These are phyloP conservation scores for Pseudopyrenochaeta lycopersici DNA, from an alignment of 2,329 filamentous ascomycete species.

Conservation along the genomic window DNA sequence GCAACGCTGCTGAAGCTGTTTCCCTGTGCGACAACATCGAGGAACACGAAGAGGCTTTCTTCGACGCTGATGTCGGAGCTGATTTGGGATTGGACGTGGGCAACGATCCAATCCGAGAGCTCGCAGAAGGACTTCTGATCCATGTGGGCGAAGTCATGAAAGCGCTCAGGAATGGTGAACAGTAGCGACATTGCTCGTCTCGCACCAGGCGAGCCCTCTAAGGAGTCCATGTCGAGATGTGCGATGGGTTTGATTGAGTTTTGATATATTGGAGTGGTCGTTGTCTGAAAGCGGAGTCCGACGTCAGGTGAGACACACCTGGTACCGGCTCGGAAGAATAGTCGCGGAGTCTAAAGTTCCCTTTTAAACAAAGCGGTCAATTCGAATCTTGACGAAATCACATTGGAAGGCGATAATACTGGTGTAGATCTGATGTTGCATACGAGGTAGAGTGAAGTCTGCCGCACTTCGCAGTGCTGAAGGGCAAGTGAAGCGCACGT, in stretches of 20 bases:
- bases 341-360: background rate
- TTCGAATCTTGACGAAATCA: background rate
- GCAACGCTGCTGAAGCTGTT: constrained; percentile 45
- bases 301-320: constrained; percentile 1
- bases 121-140: constrained; percentile 50
- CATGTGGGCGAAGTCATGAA: constrained; percentile 49
- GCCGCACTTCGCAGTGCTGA: constrained; percentile 5
- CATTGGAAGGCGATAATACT: background rate
- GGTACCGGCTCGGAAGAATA: background rate
- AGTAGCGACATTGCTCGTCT: constrained; percentile 41
- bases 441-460: background rate
- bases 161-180: constrained; percentile 47
- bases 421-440: background rate
- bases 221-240: background rate
- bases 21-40: constrained; percentile 49
- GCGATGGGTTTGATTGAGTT: background rate
- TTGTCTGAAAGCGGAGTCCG: background rate
- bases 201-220: constrained; percentile 25
- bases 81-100: constrained; percentile 41
- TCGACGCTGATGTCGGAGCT: constrained; percentile 45
- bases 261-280: background rate
- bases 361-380: background rate
- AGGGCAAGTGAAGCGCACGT: constrained; percentile 16
- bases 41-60: constrained; percentile 49
- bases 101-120: constrained; percentile 49